phyloP scores from a whole-genome alignment of 176 grass and related monocot species.

The Eleusine coracana region DNA sequence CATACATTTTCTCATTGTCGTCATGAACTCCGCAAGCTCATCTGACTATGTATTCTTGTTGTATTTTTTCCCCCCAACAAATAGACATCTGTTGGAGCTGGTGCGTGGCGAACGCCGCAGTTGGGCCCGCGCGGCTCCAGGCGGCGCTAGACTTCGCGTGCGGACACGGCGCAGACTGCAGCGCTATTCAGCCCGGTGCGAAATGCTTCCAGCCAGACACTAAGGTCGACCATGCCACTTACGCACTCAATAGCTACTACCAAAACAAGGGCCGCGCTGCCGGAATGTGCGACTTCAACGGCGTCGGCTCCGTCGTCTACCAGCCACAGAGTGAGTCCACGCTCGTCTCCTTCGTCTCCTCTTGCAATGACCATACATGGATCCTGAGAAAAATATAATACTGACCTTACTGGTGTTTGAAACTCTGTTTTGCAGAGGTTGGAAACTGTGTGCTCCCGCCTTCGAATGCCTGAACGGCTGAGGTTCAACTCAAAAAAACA shows the following conservation, averaged over 20 bases:
- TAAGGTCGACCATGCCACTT: background rate
- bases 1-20: no score
- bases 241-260: background rate
- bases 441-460: background rate
- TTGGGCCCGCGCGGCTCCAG: background rate
- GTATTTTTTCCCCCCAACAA: no score
- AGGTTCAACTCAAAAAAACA: background rate
- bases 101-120: background rate
- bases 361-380: background rate
- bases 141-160: background rate
- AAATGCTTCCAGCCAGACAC: background rate
- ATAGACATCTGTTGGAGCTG: background rate
- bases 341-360: background rate
- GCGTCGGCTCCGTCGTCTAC: background rate
- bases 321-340: conserved; percentile 34
- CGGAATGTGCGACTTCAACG: background rate
- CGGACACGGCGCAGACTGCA: background rate
- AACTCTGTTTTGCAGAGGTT: background rate
- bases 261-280: background rate
- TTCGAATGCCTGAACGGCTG: background rate
- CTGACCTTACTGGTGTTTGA: background rate
- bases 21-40: no score
- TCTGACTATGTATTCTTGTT: background rate
- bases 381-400: no score
- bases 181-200: background rate